A percentile compares a stretch with the other conserved stretches of the same genome.
Evolutionary conservation across 306 rosid genomes (phyloP).

Genomic region (Inga leiocalycina): DNA sequence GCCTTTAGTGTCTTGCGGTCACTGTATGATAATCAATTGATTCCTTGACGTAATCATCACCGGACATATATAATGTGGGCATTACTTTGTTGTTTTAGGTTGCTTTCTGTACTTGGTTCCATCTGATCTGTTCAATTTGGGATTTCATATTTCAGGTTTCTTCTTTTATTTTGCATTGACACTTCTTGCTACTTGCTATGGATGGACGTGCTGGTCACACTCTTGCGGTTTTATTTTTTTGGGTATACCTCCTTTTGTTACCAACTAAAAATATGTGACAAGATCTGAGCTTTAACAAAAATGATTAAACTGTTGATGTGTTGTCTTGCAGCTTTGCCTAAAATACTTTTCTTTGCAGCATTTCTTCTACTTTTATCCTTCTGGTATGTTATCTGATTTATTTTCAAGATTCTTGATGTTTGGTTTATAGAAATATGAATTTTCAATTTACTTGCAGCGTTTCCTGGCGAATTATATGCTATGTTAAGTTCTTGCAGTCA

Average conservation of each 20-base stretch:
- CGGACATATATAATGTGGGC: background rate
- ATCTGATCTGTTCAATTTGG: slow-evolving; percentile 30
- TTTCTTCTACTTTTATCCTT: slow-evolving; percentile 97
- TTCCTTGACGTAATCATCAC: slow-evolving; percentile 1
- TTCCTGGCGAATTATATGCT: slow-evolving; percentile 20
- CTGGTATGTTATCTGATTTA: slow-evolving; percentile 70
- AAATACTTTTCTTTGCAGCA: slow-evolving; percentile 83
- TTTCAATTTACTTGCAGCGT: slow-evolving; percentile 3
- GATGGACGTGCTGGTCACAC: slow-evolving; percentile 85
- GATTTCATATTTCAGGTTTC: slow-evolving; percentile 66
- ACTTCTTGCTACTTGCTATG: slow-evolving; percentile 72
- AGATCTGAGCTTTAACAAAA: slow-evolving; percentile 28
- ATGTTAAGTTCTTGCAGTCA: slow-evolving; percentile 12
- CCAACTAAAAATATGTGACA: slow-evolving; percentile 6
- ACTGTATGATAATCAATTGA: background rate
- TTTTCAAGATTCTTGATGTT: slow-evolving; percentile 30
- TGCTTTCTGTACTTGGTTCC: slow-evolving; percentile 13
- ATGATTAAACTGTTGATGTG: slow-evolving; percentile 39
- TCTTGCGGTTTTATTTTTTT: slow-evolving; percentile 85
- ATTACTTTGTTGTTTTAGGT: background rate
- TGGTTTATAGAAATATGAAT: slow-evolving; percentile 5
- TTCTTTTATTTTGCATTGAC: slow-evolving; percentile 65
- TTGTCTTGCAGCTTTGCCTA: slow-evolving; percentile 89
- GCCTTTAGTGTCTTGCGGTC: background rate
- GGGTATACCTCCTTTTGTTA: slow-evolving; percentile 63